A percentile compares a stretch with the other conserved stretches of the same genome.
These are phyloP conservation scores for Hymenoscyphus occultus DNA, from an alignment of 2,329 filamentous ascomycete genomes.

Conservation along the genomic window DNA sequence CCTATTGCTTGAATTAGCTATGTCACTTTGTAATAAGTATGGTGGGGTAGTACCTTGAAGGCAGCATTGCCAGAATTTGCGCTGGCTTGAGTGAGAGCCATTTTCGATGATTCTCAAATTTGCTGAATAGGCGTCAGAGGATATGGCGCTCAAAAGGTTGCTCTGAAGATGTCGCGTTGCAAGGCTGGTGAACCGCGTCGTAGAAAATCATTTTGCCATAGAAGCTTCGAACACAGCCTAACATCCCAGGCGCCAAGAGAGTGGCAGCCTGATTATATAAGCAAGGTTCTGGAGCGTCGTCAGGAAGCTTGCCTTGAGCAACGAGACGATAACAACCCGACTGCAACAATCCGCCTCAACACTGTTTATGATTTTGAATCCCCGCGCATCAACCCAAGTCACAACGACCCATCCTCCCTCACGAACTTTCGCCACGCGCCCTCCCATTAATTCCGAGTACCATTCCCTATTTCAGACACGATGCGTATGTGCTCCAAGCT, in stretches of 20 bases:
- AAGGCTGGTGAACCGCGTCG: slow-evolving; percentile 26
- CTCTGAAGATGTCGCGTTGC: slow-evolving; percentile 25
- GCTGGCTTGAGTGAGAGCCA: slow-evolving; percentile 41
- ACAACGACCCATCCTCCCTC: not conserved
- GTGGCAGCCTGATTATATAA: not conserved
- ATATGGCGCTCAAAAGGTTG: slow-evolving; percentile 8
- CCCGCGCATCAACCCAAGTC: not conserved
- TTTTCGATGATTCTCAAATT: slow-evolving; percentile 36
- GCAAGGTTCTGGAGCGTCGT: slow-evolving; percentile 21
- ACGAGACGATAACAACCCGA: slow-evolving; percentile 7
- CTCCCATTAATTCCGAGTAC: not conserved
- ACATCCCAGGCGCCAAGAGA: not conserved
- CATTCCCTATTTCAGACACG: slow-evolving; percentile 5
- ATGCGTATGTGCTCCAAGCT: slow-evolving; percentile 10
- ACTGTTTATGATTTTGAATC: slow-evolving; percentile 2
- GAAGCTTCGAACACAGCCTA: not conserved
- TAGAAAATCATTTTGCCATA: slow-evolving; percentile 15
- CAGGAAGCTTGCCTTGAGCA: slow-evolving; percentile 28
- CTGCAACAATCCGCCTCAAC: slow-evolving; percentile 3
- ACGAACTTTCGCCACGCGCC: not conserved
- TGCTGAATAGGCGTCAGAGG: slow-evolving; percentile 4
- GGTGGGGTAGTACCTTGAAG: slow-evolving; percentile 54
- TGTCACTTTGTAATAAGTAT: slow-evolving; percentile 23
- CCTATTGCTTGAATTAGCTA: slow-evolving; percentile 43
- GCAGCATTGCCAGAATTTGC: slow-evolving; percentile 56